Evolutionary conservation across 495 filamentous ascomycete species (phyloP), one percentile per base, ranked within the genome.

Genomic region (Penicillium roqueforti): DNA sequence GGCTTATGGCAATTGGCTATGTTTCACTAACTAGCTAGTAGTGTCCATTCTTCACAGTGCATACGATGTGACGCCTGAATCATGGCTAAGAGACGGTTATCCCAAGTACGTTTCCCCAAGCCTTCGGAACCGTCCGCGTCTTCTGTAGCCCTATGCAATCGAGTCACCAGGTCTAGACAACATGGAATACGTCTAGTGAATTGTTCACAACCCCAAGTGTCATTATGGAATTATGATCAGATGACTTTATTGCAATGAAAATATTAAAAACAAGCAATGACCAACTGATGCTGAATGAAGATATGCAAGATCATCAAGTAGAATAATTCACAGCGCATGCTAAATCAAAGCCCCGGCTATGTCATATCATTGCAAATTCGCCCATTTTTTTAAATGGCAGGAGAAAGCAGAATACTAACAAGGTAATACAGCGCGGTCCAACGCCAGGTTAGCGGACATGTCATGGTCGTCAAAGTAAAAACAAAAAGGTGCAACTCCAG

Each of bases 261-360:
- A 48, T 51, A 42, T 53, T 47, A 22, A 22, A 57, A 28, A 62
- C 36, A 58, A 43, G 50, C 45, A 54, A 63, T 38, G 39, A 56
- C 49, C 48, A 54, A 25, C 57, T 40, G 32, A 60, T 54, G 43
- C 51, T 44, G 42, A 39, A 47, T 46, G 34, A 53, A 50, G 48
- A 63, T 62, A 69, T 68, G 65, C 61, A 69, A 55, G 53, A 51
- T 58, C 61, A 61, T 60, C 49, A 63, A 56, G 47, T 59, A 62
- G 58, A 60, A 64, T 69, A 63, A 68, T 68, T 68, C 67, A 69
- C 68, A 66, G 60, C 65, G 65, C 67, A 73, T 76, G 71, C 73
- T 74, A 68, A 73, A 68, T 72, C 60, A 63, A 67, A 66, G 50
- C 57, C 55, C 53, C 43, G 56, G 56, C 54, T 62, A 54, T 54